Base-by-base conservation (phyloP, 176 grass and related monocot genomes). In the Hyparrhenia diplandra region DNA sequence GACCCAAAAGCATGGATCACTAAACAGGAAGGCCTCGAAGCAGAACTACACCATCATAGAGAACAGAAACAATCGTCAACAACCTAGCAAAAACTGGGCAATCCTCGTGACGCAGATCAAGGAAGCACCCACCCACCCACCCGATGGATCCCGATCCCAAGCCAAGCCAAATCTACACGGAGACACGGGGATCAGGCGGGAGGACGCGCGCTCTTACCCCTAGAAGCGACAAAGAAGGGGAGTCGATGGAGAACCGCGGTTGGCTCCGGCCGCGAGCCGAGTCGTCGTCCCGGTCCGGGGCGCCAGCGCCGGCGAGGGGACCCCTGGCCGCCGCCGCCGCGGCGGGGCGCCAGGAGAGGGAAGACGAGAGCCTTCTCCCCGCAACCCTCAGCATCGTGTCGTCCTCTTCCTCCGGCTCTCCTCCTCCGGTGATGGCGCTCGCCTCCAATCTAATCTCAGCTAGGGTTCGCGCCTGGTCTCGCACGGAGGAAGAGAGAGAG, bases 341-440 rank as follows among this genome's bases (percentile, higher is more conserved):
- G 10, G 77, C 83, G 47, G 88, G 88, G 60, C 83, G 79, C 83
- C 88, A 79, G 39, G 31, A 82, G 74, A 90, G 74, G 60, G 83
- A 78, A 31, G 78, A 89, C 21, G 88, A n/a, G n/a, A 90, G 74
- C 83, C 88, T 90, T 61, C 85, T 91, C 66, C 85, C 85, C 41
- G 85, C 89, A 73, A 88, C 67, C 78, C 89, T 69, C 66, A 91
- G 78, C 89, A 91, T 91, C 58, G 52, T 85, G 73, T 65, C 39
- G 42, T 17, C 71, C 21, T 64, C 64, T n/a, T n/a, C n/a, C n/a
- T n/a, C n/a, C n/a, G n/a, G n/a, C n/a, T n/a, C n/a, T 57, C 36
- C 29, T 17, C 10, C 72, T 67, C 27, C 60, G 63, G 35, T 4
- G 68, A 10, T 55, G 63, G 55, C n/a, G 73, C 63, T 29, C 28